Base-by-base conservation (phyloP, 441 rosid species). In the Bruguiera hainesii region DNA sequence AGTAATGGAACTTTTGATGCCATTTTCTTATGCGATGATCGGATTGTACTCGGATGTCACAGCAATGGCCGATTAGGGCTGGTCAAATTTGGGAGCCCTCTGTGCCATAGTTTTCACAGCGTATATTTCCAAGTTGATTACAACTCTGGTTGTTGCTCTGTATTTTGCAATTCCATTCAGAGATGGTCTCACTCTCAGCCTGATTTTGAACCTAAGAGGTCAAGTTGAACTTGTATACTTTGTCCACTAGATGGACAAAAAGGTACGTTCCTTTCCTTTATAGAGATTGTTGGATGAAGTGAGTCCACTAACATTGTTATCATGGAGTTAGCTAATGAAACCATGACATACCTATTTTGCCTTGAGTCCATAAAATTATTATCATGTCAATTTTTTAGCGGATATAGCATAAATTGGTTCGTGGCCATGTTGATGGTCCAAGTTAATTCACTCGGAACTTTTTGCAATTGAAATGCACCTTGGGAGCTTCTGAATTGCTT, bases 181-280 rank as follows among this genome's bases (percentile, higher is more conserved):
- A 67, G 96, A 90, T 56, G 63, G 92, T 62, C 65, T 90, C 30
- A 74, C 91, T 10, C 79, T 90, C 23, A 75, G 93, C 56, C 82
- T 90, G 52, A 79, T 86, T 68, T 55, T 85, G 84, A 85, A 78
- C 82, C 64, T 90, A 55, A 84, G 89, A 76, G 98, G 98, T 31
- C 88, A 86, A 48, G 74, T 82, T 2, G 96, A 90, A 78, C 20
- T 83, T 31, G 23, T 84, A 26, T 39, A 87, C 25, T 78, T 71
- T 73, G 39, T 80, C 21, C 87, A 87, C 63, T 88, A 89, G 93
- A 56, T 85, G 46, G 90, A 90, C 72, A 85, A 87, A 84, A 55
- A 49, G 81, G 88, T 87, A 68, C 6, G 58, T 23, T 52, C 56
- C 11, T 52, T 52, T 51, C 25, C 11, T 19, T 19, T 52, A 25